A percentile compares a stretch with the other conserved stretches of the same genome.
Conservation (phyloP, 148 eudicot species). For the Rhododendron vialii region DNA sequence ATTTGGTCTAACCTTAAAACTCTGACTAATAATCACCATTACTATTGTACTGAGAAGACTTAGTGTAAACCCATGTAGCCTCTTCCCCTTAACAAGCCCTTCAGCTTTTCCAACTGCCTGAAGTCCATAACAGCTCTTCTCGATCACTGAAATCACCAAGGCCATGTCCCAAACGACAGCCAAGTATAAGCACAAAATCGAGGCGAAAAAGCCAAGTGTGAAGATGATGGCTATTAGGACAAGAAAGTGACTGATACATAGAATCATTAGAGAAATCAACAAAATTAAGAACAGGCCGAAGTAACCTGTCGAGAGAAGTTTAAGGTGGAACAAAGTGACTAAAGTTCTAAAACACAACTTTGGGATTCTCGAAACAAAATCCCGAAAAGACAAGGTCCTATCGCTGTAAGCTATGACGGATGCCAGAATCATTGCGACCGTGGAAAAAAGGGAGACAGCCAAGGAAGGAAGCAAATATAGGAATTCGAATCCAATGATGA, state of each 20-base stretch:
- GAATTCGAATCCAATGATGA: not conserved
- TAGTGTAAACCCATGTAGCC: slow-evolving; percentile 30
- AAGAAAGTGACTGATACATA: not conserved
- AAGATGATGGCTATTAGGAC: not conserved
- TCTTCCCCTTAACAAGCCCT: slow-evolving; percentile 35
- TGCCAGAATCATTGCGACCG: not conserved
- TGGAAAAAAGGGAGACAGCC: not conserved
- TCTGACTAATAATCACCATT: not conserved
- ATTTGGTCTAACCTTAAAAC: not conserved
- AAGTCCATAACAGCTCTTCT: not conserved
- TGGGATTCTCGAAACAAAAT: not conserved
- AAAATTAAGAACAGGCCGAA: not conserved
- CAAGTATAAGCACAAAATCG: not conserved
- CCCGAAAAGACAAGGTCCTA: not conserved
- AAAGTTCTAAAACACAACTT: not conserved
- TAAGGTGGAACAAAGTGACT: not conserved
- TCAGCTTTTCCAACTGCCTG: slow-evolving; percentile 18
- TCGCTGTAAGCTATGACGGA: not conserved
- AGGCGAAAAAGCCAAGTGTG: not conserved
- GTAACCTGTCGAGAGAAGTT: not conserved
- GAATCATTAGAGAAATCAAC: not conserved
- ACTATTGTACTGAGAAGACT: not conserved
- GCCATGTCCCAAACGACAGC: not conserved
- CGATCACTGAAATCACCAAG: not conserved
- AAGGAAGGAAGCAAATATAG: not conserved